Conservation (phyloP, 306 rosid species). For the Acacia melanoxylon region DNA sequence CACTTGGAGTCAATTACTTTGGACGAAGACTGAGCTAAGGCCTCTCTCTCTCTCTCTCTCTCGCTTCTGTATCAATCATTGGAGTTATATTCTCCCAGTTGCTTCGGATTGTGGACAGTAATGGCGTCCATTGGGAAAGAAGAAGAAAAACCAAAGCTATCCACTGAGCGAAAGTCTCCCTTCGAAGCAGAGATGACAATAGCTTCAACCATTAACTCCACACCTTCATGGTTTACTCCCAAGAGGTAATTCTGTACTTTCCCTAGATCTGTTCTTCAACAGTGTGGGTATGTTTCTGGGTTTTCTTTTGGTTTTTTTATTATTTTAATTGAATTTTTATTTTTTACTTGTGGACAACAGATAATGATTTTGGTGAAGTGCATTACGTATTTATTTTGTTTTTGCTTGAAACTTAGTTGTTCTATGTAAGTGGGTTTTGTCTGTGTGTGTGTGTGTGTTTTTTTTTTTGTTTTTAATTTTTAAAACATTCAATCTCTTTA, state of each 20-base stretch:
- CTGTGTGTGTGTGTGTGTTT: neutral
- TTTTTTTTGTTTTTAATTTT: neutral
- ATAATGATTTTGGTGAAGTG: neutral
- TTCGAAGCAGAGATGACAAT: conserved; percentile 2
- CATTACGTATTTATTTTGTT: neutral
- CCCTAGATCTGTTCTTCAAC: conserved; percentile 23
- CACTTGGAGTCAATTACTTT: too few relatives aligned
- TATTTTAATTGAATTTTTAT: conserved; percentile 15
- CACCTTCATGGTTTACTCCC: conserved; percentile 85
- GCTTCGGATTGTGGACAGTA: conserved; percentile 6
- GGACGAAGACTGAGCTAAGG: neutral
- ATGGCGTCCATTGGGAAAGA: conserved; percentile 32
- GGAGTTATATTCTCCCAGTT: neutral
- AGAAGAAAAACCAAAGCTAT: conserved; percentile 11
- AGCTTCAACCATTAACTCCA: conserved; percentile 24
- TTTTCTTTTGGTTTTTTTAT: neutral
- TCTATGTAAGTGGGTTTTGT: conserved; percentile 7
- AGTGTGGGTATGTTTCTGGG: conserved; percentile 4
- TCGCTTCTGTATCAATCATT: neutral
- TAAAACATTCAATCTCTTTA: neutral
- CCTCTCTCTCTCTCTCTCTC: neutral
- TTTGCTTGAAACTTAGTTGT: conserved; percentile 3
- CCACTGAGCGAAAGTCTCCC: conserved; percentile 3
- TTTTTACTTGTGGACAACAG: neutral
- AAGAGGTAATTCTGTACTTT: conserved; percentile 44